Evolutionary conservation across 2,329 filamentous ascomycete species (phyloP), one percentile per base, ranked within the genome.

Genomic region (Exophiala aquamarina): DNA sequence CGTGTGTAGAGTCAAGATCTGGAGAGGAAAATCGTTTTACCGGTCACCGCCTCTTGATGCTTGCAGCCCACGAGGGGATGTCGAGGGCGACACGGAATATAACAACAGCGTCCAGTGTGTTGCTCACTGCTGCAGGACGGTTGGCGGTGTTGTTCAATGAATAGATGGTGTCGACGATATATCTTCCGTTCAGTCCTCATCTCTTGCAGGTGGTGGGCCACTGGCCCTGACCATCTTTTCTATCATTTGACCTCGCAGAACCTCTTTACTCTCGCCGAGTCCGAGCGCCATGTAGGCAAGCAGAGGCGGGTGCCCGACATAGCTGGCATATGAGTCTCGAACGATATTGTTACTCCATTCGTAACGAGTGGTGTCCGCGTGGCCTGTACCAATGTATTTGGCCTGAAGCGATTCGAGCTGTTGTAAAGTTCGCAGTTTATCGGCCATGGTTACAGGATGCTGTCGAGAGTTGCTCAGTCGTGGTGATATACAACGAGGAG

Each of bases 311-410:
- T 98, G 93, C 15, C 93, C 93, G 56, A 93, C 80, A 61, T 95
- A 91, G 54, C 84, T 90, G 15, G 90, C 82, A 66, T 92, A 91
- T 17, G 86, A 94, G 74, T 98, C 93, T 66, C 93, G 90, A 65
- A 90, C 82, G 65, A 97, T 92, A 73, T 97, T 98, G 50, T 87
- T 91, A 41, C 86, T 86, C 90, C 91, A 98, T 72, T 98, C 93
- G 83, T 93, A 93, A 69, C 89, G 94, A 19, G 90, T 95, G 11
- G 92, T 97, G 73, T 98, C 93, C 34, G 92, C 89, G 69, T 96
- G 91, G 18, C 93, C 93, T 3, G 93, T 97, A 59, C 93, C 93
- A 62, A 98, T 79, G 75, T 93, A 96, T 63, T 94, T 94, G 63
- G 91, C 86, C 72, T 98, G 93, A 14, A 97, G 87, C 56, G 90